These are phyloP conservation scores for Herpetomonas samuelpessoai DNA, from an alignment of 208 protist species.

Conservation along the genomic window DNA sequence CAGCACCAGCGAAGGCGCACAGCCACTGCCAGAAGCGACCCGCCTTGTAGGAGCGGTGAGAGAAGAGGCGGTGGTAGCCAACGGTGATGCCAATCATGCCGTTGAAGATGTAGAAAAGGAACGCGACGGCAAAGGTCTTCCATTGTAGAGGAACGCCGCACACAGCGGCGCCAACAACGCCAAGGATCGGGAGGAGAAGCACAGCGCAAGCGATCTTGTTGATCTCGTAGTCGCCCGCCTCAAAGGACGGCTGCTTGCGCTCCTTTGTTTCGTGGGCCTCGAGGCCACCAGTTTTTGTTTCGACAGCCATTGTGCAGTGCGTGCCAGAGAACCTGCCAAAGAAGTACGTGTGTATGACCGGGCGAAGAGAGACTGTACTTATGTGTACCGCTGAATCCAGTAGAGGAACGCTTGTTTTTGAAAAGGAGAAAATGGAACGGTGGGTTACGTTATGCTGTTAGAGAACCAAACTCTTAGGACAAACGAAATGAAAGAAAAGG, in stretches of 20 bases:
- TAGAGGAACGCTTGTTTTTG: too few relatives aligned
- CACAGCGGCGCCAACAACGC: constrained; percentile 19
- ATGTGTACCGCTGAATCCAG: too few relatives aligned
- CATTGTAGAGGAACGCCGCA: constrained; percentile 59
- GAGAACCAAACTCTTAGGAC: not conserved
- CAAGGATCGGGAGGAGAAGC: constrained; percentile 44
- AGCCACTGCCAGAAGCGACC: constrained; percentile 55
- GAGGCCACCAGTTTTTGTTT: constrained; percentile 14
- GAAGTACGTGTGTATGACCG: constrained; percentile 9
- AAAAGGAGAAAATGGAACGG: too few relatives aligned
- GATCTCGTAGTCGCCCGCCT: constrained; percentile 67
- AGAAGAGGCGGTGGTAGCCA: constrained; percentile 90
- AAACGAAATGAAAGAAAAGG: not conserved
- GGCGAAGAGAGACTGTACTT: too few relatives aligned
- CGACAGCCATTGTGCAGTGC: not conserved
- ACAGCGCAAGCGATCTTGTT: constrained; percentile 78
- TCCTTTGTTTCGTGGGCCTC: constrained; percentile 31
- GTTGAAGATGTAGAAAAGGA: constrained; percentile 80
- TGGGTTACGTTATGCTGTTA: not conserved
- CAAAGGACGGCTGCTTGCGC: constrained; percentile 50
- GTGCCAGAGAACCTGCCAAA: constrained; percentile 2
- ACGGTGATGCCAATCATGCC: constrained; percentile 89
- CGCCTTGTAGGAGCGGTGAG: constrained; percentile 83
- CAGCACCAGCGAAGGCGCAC: constrained; percentile 75
- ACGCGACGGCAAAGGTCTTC: constrained; percentile 63